Percentiles rank a stretch among this genome's conserved stretches.
Evolutionary conservation across 2,329 filamentous ascomycete genomes (phyloP).

Genomic region (Metarhizium sp.): DNA sequence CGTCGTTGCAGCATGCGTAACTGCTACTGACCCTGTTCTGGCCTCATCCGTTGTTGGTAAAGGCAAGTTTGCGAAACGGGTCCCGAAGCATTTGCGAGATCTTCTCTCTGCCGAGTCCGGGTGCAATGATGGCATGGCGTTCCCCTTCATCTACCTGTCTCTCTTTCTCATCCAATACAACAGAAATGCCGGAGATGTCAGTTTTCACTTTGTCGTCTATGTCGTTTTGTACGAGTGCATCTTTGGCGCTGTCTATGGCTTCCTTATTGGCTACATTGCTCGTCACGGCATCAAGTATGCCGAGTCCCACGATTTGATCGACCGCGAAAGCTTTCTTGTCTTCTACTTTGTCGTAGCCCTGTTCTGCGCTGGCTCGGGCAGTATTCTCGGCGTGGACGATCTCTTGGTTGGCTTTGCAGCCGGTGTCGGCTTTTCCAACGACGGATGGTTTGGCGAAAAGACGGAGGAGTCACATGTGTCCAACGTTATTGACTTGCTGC

Average conservation of each 20-base stretch:
- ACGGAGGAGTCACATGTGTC: constrained; percentile 98
- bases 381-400: constrained; percentile 85
- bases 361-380: constrained; percentile 90
- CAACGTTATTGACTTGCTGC: constrained; percentile 94
- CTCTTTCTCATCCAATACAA: constrained; percentile 83
- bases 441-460: constrained; percentile 97
- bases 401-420: constrained; percentile 88
- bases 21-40: constrained; percentile 91
- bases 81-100: constrained; percentile 95
- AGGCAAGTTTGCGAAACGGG: constrained; percentile 95
- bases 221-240: constrained; percentile 94
- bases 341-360: constrained; percentile 97
- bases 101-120: constrained; percentile 92
- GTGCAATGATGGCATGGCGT: constrained; percentile 99
- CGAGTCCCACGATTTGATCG: constrained; percentile 77
- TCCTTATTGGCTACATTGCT: constrained; percentile 78
- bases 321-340: constrained; percentile 93
- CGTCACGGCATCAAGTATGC: constrained; percentile 84
- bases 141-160: constrained; percentile 91
- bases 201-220: constrained; percentile 79
- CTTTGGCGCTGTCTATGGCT: constrained; percentile 83
- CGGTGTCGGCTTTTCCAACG: constrained; percentile 98
- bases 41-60: constrained; percentile 98
- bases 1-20: constrained; percentile 83
- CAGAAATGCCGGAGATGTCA: constrained; percentile 56